These are phyloP conservation scores for Syzygium syzygioides DNA, from an alignment of 441 rosid species.

Conservation along the genomic window DNA sequence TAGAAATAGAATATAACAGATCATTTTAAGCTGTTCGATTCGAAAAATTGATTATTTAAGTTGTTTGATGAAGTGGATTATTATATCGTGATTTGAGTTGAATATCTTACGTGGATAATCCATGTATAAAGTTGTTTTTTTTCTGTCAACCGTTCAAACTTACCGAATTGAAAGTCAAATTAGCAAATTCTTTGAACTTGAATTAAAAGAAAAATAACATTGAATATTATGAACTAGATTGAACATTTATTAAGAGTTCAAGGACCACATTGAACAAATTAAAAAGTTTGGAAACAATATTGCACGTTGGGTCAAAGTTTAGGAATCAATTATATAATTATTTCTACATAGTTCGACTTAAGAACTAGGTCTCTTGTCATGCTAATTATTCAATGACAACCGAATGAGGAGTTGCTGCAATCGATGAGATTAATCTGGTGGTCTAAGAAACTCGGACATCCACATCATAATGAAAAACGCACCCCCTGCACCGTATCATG, in stretches of 20 bases:
- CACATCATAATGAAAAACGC: not conserved
- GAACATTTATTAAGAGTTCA: not conserved
- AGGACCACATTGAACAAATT: rapidly evolving
- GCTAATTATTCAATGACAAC: not conserved
- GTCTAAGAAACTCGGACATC: not conserved
- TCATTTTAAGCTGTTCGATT: not conserved
- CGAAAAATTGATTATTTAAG: not conserved
- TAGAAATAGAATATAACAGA: too few relatives aligned
- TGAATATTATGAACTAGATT: not conserved
- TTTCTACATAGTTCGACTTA: not conserved
- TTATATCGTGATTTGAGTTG: not conserved
- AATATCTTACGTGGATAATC: not conserved
- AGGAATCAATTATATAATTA: not conserved
- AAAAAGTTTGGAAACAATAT: rapidly evolving
- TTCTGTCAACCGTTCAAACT: not conserved
- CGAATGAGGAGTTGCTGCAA: not conserved
- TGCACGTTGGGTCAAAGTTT: not conserved
- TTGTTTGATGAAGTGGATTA: not conserved
- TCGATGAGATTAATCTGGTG: not conserved
- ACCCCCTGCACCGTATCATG: too few relatives aligned
- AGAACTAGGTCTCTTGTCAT: not conserved
- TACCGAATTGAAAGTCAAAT: rapidly evolving
- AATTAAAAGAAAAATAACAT: not conserved
- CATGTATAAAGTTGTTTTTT: not conserved
- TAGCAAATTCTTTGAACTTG: not conserved